A percentile compares a stretch with the other conserved stretches of the same genome.
These are phyloP conservation scores for Pythium scleroteichum DNA, from an alignment of 352 stramenopile genomes.

Conservation along the genomic window DNA sequence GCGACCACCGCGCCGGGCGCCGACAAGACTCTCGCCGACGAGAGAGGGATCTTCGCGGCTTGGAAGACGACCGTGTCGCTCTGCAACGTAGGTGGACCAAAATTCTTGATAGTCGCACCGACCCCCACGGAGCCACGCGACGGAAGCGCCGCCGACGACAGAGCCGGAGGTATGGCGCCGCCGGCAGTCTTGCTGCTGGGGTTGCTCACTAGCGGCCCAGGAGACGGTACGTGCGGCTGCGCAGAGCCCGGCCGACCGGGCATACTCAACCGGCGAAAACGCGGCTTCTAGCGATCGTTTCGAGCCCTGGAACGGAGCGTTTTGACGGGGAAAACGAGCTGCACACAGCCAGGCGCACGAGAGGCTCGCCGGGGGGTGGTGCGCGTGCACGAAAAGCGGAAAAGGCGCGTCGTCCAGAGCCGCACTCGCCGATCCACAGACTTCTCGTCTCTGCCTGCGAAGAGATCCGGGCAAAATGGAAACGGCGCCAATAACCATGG, in stretches of 20 bases:
- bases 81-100: conserved; percentile 34
- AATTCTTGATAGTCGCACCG: conserved; percentile 18
- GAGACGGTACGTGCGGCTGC: conserved; percentile 3
- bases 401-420: no score
- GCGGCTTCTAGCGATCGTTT: not conserved
- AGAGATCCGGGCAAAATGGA: conserved; percentile 10
- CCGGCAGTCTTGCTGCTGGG: not conserved
- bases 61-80: conserved; percentile 70
- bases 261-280: conserved; percentile 3
- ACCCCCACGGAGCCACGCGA: no score
- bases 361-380: no score
- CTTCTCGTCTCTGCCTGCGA: no score
- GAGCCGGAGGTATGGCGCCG: not conserved
- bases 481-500: conserved; percentile 21
- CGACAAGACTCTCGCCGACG: conserved; percentile 31
- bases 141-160: not conserved
- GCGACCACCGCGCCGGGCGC: conserved; percentile 16
- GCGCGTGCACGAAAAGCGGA: no score
- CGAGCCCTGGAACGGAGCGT: not conserved
- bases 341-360: no score
- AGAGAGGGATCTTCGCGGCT: conserved; percentile 48
- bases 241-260: conserved; percentile 6
- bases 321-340: no score
- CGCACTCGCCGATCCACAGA: no score
- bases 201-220: not conserved